These are phyloP conservation scores for Kluyveromyces marxianus DNA, from an alignment of 1,139 yeast species.

Conservation along the genomic window DNA sequence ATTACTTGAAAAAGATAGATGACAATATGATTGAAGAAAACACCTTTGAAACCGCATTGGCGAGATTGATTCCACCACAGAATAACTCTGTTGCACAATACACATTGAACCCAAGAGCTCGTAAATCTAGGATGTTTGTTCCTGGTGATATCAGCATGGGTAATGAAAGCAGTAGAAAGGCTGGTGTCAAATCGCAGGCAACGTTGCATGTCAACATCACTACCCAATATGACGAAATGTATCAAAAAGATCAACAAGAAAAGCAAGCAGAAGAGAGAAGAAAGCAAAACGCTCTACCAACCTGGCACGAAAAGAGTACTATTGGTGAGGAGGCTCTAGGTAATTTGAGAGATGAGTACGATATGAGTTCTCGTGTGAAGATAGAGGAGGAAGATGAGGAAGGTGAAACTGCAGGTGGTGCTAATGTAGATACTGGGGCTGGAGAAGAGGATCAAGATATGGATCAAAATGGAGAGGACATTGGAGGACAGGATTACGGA, in stretches of 20 bases:
- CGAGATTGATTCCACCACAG: conserved; percentile 78
- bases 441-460: conserved; percentile 9
- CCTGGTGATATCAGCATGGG: conserved; percentile 32
- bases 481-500: conserved; percentile 3
- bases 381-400: neutral
- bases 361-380: neutral
- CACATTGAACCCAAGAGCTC: conserved; percentile 40
- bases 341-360: conserved; percentile 41
- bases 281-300: conserved; percentile 90
- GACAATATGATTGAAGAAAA: conserved; percentile 81
- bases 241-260: conserved; percentile 56
- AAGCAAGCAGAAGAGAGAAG: conserved; percentile 68
- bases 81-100: conserved; percentile 59
- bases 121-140: conserved; percentile 35
- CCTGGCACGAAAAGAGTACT: conserved; percentile 91
- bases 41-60: conserved; percentile 72
- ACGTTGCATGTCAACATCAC: conserved; percentile 87
- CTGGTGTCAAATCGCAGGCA: conserved; percentile 41
- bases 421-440: too few relatives aligned
- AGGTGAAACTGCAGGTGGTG: neutral
- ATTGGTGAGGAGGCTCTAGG: conserved; percentile 61
- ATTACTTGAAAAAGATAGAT: conserved; percentile 76
- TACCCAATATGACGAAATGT: conserved; percentile 72
- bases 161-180: conserved; percentile 33
- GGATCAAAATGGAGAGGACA: conserved; percentile 8